Evolutionary conservation across 352 stramenopile species (phyloP).

Genomic region (Aphanomyces cochlioides): DNA sequence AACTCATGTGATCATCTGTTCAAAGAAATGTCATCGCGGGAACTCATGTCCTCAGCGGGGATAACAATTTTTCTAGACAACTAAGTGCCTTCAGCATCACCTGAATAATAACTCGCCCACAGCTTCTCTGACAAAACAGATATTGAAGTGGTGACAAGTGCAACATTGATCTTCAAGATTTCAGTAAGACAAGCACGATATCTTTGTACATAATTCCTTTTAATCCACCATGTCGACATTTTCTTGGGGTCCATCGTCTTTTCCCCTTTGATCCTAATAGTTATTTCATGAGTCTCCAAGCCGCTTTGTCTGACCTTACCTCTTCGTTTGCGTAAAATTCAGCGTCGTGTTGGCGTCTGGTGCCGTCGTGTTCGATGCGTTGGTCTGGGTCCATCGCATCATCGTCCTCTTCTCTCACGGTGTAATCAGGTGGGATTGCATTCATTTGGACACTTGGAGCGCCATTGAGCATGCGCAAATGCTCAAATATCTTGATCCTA

Average conservation of each 20-base stretch:
- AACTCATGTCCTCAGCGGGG: neutral
- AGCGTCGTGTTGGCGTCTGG: slow-evolving; percentile 64
- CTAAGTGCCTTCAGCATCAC: no score
- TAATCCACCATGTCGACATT: slow-evolving; percentile 25
- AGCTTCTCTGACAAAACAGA: neutral
- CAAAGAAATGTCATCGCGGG: neutral
- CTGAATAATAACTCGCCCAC: neutral
- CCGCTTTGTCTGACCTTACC: slow-evolving; percentile 30
- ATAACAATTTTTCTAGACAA: neutral
- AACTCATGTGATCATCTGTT: neutral
- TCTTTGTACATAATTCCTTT: neutral
- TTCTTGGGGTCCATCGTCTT: slow-evolving; percentile 15
- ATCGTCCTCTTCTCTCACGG: slow-evolving; percentile 79
- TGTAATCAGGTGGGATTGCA: slow-evolving; percentile 56
- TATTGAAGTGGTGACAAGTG: neutral
- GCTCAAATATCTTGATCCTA: slow-evolving; percentile 83
- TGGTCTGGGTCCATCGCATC: slow-evolving; percentile 60
- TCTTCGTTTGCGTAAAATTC: slow-evolving; percentile 83
- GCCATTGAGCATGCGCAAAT: slow-evolving; percentile 63
- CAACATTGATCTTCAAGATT: neutral
- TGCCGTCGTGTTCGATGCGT: slow-evolving; percentile 62
- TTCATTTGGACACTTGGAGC: slow-evolving; percentile 81
- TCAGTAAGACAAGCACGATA: neutral
- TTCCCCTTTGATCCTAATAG: slow-evolving; percentile 17
- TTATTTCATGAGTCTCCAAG: neutral